Evolutionary conservation across 257 asterid species (phyloP).

Genomic region (Cruciata laevipes): DNA sequence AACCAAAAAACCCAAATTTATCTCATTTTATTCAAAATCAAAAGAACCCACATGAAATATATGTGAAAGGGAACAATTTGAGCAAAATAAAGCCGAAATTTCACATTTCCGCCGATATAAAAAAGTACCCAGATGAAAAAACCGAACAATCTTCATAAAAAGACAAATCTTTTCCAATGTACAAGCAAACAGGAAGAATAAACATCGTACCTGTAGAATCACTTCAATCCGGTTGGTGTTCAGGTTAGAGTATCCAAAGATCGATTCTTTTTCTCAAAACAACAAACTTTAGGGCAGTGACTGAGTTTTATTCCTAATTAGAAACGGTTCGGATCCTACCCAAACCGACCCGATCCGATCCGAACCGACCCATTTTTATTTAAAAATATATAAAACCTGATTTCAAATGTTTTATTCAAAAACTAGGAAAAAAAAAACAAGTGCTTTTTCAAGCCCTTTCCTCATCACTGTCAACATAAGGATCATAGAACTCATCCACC

Average conservation of each 20-base stretch:
- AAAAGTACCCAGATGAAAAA: not conserved
- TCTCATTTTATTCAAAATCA: not conserved
- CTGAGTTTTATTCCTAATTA: not conserved
- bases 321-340: not conserved
- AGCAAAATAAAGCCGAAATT: not conserved
- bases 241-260: not conserved
- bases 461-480: not conserved
- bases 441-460: not conserved
- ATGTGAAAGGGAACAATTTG: not conserved
- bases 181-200: not conserved
- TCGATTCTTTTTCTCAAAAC: not conserved
- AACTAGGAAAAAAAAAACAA: not conserved
- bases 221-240: not conserved
- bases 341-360: not conserved
- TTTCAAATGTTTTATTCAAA: too few species aligned
- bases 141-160: not conserved
- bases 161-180: not conserved
- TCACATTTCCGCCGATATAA: not conserved
- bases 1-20: not conserved
- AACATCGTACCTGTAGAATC: conserved; percentile 3
- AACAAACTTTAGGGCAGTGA: not conserved
- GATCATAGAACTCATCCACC: not conserved
- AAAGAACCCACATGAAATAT: not conserved
- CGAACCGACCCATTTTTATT: too few species aligned
- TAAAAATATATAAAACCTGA: too few species aligned